These are phyloP conservation scores for Lachancea mirantina DNA, from an alignment of 805 yeast genomes.

Conservation along the genomic window DNA sequence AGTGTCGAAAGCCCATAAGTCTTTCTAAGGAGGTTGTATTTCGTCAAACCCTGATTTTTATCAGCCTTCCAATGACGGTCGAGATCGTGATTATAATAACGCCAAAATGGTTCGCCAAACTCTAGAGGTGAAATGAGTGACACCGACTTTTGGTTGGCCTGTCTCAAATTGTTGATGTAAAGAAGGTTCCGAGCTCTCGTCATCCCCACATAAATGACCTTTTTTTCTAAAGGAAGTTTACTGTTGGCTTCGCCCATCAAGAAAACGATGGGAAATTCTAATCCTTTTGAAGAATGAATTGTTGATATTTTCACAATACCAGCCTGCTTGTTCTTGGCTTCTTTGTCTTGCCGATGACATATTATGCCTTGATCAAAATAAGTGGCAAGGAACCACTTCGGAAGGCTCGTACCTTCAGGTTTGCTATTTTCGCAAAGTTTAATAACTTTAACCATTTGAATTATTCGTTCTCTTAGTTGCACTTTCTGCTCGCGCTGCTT, in stretches of 20 bases:
- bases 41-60: background rate
- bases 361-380: conserved; percentile 23
- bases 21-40: conserved; percentile 10
- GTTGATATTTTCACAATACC: conserved; percentile 51
- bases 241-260: conserved; percentile 26
- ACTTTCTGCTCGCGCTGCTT: conserved; percentile 23
- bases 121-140: too few species aligned
- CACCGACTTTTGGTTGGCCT: too few species aligned
- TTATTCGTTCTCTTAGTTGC: conserved; percentile 24
- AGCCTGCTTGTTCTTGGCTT: conserved; percentile 1
- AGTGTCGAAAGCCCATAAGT: conserved; percentile 11
- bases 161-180: conserved; percentile 24
- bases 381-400: conserved; percentile 31
- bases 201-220: conserved; percentile 55
- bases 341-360: background rate
- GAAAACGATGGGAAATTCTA: conserved; percentile 67
- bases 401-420: conserved; percentile 21
- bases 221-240: conserved; percentile 27
- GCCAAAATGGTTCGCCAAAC: conserved; percentile 26
- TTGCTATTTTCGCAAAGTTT: conserved; percentile 21
- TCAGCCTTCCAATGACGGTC: conserved; percentile 3
- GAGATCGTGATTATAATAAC: conserved; percentile 24
- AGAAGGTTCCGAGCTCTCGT: conserved; percentile 49
- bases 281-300: conserved; percentile 67
- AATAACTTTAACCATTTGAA: conserved; percentile 34